Base-by-base conservation (phyloP, 768 basidiomycete genomes). In the Candolleomyces eurysporus region DNA sequence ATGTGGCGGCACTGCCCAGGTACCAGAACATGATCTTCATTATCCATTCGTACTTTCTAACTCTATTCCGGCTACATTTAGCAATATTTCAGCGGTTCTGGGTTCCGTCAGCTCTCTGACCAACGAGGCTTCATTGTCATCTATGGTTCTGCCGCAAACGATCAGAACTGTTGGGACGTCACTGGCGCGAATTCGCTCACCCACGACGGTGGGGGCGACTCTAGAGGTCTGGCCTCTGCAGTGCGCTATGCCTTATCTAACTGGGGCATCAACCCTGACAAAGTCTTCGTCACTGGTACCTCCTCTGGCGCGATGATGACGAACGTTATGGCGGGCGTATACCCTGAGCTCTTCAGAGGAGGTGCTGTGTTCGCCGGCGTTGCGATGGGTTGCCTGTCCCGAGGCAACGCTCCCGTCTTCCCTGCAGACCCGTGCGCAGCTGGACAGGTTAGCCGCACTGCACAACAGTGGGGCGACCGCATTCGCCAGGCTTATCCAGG, bases 231-330 rank as follows among this genome's bases (percentile, higher is more conserved):
- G 61, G 81, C 77, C 1, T 77, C 71, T 36, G 75, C 78, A 66
- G 76, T 79, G 26, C 72, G 76, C 36, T 84, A 78, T 64, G 80
- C 83, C 14, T 77, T 84, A 51, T 52, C 71, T 8, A 82, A 76
- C 73, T 82, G 73, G 65, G 75, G 75, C 32, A 79, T 82, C 53
- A 77, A 84, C 65, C 36, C 81, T 7, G 67, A 65, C 30, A 76
- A 77, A 36, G 82, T 85, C 59, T 85, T 80, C 68, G 79, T 78
- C 11, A 81, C 80, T 16, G 84, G 84, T 13, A 78, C 78, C 3
- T 79, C 79, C 6, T 84, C 82, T 0, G 84, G 84, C 17, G 80
- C 79, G 5, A 85, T 85, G 85, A 85, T 85, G 84, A 84, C 84
- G 56, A 83, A 81, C 66, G 83, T 85, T 31, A 73, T 85, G 43